Base-by-base conservation (phyloP, 257 asterid genomes). In the Misopates orontium region DNA sequence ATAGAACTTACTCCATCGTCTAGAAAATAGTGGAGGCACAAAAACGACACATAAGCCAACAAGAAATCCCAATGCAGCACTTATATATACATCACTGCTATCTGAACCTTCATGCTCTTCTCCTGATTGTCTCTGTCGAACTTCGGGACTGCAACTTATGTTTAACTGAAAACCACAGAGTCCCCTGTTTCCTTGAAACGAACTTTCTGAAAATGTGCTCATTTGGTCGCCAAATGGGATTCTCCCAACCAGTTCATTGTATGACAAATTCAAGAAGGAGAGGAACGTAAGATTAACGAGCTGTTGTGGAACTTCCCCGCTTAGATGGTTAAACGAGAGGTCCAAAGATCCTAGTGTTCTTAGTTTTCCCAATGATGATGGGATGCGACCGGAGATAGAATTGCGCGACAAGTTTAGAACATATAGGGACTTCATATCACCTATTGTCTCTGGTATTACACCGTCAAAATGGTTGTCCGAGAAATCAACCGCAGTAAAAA, bases 371-470 rank as follows among this genome's bases (percentile, higher is more conserved):
- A 69, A 41, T 0, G 80, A 69, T 54, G 53, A 11, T 20, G 83
- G 89, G 64, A 81, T 75, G 1, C 53, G 67, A 19, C 82, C 86
- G 0, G 73, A 70, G 44, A 79, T 62, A 25, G 78, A 31, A 47
- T 78, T 80, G 67, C 24, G 68, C 16, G 84, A 83, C 19, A 83
- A 71, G 77, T 83, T 77, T 44, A 84, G 78, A 14, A 64, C n/a
- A n/a, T n/a, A n/a, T n/a, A n/a, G n/a, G n/a, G n/a, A n/a, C n/a
- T n/a, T n/a, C n/a, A n/a, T n/a, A 19, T 58, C 49, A 3, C 87
- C 82, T 16, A 78, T 24, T 8, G 77, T 59, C 1, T 66, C 52
- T 0, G 87, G 87, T 17, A 84, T 79, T 23, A 11, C 8, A 5
- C 89, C 81, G 13, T 21, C 32, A 56, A 84, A 76, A 48, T 67